These are phyloP conservation scores for Aurifilum marmelostoma DNA, from an alignment of 2,329 filamentous ascomycete genomes.

Conservation along the genomic window DNA sequence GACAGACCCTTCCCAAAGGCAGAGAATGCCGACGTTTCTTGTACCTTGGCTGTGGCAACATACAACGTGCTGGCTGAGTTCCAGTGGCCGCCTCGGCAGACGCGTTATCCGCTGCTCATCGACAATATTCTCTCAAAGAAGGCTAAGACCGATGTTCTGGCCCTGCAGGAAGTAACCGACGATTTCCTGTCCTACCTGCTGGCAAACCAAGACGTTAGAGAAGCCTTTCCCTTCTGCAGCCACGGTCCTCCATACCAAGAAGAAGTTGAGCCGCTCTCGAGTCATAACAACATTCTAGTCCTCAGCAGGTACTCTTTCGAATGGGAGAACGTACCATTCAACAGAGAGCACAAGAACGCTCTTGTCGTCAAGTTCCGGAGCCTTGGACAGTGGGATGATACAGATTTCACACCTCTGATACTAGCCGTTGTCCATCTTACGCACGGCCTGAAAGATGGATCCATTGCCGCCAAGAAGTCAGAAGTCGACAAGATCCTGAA, in stretches of 20 bases:
- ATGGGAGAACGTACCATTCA: constrained; percentile 59
- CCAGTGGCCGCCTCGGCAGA: constrained; percentile 46
- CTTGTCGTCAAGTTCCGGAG: constrained; percentile 49
- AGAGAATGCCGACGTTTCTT: not conserved
- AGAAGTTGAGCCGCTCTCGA: constrained; percentile 59
- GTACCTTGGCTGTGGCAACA: constrained; percentile 45
- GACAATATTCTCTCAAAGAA: constrained; percentile 47
- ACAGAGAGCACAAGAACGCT: constrained; percentile 61
- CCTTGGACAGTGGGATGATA: constrained; percentile 35
- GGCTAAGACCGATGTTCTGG: constrained; percentile 51
- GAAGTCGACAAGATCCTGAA: constrained; percentile 57
- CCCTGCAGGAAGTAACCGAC: constrained; percentile 68
- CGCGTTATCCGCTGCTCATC: constrained; percentile 48
- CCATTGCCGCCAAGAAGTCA: constrained; percentile 58
- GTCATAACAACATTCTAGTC: constrained; percentile 63
- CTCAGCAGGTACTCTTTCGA: constrained; percentile 59
- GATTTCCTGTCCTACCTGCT: constrained; percentile 63
- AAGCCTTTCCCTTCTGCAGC: constrained; percentile 58
- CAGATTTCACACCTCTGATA: constrained; percentile 45
- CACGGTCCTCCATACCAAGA: constrained; percentile 58
- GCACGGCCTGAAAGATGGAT: constrained; percentile 61
- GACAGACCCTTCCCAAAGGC: not conserved
- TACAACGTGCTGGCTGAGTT: constrained; percentile 60
- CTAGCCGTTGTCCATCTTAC: constrained; percentile 65
- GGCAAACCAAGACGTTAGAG: constrained; percentile 46